Evolutionary conservation across 177 flowering plant genomes (phyloP), one percentile per base, ranked within the genome.

Genomic region (Vitis hybrid): DNA sequence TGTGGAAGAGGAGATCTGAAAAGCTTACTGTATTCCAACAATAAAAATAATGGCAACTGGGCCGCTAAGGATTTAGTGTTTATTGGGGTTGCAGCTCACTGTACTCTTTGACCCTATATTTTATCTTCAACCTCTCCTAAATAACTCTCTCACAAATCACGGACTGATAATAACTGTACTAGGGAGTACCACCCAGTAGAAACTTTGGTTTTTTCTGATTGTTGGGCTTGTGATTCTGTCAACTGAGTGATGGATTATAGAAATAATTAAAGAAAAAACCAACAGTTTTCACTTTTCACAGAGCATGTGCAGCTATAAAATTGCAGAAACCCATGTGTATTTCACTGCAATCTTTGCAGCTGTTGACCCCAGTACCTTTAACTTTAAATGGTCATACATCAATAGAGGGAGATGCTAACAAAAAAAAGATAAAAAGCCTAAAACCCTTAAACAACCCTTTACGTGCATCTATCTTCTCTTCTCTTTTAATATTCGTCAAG

Each of bases 121-220:
- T 26, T 26, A 26, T 26, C 30, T 26, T 26, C 30, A 26, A 26
- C 30, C 30, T 26, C 30, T 26, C 30, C 30, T 26, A 26, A 3
- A 26, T 26, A 26, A 26, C 30, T 3, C 30, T 26, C 30, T 26
- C 30, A 26, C 45, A 65, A 69, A 61, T 74, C 76, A 75, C 81
- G 78, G 78, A 74, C 74, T 61, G 51, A 66, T 62, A 67, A 68
- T 52, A 73, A 74, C 72, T 75, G 89, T 82, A 82, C 89, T 81
- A 72, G 48, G 60, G 74, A 75, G 84, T 79, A 85, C 87, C 79
- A 70, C n/a, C 45, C 45, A 63, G 56, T 50, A 19, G 70, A 52
- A 19, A 45, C 65, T 77, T 80, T 85, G 82, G 67, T 63, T 56
- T 68, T 72, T 72, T 72, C 64, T 67, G 68, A 60, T 69, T 78